phyloP scores from a whole-genome alignment of 805 yeast genomes.

The Saccharomycopsis sp. region DNA sequence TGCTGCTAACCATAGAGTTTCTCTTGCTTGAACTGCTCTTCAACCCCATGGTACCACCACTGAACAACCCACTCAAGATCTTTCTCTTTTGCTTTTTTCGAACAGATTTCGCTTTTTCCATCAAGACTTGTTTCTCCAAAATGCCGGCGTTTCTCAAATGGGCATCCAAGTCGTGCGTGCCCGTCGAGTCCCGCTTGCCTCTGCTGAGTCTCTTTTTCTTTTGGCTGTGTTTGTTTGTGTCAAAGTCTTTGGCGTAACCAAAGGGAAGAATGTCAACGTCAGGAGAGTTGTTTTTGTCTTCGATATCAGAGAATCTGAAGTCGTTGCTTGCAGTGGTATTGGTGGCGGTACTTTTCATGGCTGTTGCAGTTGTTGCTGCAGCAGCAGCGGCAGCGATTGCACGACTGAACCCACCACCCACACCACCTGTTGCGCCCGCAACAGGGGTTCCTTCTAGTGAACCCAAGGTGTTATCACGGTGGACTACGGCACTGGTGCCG shows the following conservation, averaged over 20 bases:
- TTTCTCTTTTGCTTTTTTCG: conserved; percentile 10
- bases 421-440: too few relatives aligned
- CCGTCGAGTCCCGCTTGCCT: background rate
- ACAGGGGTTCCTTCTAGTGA: background rate
- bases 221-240: too few relatives aligned
- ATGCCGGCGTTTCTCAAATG: background rate
- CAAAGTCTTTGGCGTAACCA: conserved; percentile 15
- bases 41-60: conserved; percentile 12
- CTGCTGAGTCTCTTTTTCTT: background rate
- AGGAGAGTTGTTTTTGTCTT: conserved; percentile 4
- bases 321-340: background rate
- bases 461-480: background rate
- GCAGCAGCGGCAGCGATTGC: too few relatives aligned
- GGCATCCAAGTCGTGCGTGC: background rate
- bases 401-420: too few relatives aligned
- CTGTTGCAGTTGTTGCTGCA: too few relatives aligned
- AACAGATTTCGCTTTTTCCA: conserved; percentile 7
- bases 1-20: background rate
- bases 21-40: conserved; percentile 8
- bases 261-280: conserved; percentile 17
- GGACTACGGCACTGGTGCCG: too few relatives aligned
- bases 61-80: conserved; percentile 11
- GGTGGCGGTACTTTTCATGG: background rate
- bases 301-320: background rate
- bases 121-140: conserved; percentile 1